phyloP scores from a whole-genome alignment of 139 green algal species.

The Trebouxia sp. region DNA sequence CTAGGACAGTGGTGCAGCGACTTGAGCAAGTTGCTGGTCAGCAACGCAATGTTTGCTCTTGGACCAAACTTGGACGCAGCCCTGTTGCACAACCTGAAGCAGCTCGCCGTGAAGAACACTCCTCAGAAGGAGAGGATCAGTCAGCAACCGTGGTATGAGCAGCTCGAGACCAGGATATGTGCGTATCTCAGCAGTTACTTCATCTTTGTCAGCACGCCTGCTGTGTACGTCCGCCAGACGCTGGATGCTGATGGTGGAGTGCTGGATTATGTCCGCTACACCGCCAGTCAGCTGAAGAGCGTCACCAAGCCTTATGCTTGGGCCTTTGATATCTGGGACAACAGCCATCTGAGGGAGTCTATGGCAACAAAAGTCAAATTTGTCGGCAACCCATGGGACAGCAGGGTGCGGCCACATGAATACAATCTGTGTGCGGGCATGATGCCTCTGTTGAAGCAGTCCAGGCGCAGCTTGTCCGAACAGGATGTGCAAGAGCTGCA shows the following conservation, averaged over 20 bases:
- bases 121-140: not conserved
- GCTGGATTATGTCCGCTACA: not conserved
- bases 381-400: not conserved
- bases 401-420: not conserved
- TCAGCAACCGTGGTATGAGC: not conserved
- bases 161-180: not conserved
- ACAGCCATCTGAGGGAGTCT: not conserved
- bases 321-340: not conserved
- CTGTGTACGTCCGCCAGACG: constrained; percentile 2
- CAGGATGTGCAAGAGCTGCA: not conserved
- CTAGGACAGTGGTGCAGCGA: not conserved
- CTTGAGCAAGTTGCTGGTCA: not conserved
- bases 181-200: not conserved
- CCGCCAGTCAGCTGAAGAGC: constrained; percentile 3
- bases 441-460: constrained; percentile 3
- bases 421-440: not conserved
- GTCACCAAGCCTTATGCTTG: constrained; percentile 1
- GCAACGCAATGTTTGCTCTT: not conserved
- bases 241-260: not conserved
- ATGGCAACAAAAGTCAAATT: constrained; percentile 6
- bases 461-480: not conserved
- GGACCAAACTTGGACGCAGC: not conserved
- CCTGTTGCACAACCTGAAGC: not conserved
- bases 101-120: constrained; percentile 4
- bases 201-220: not conserved